phyloP scores from a whole-genome alignment of 2,329 filamentous ascomycete species.

The Basipetospora chlamydospora region DNA sequence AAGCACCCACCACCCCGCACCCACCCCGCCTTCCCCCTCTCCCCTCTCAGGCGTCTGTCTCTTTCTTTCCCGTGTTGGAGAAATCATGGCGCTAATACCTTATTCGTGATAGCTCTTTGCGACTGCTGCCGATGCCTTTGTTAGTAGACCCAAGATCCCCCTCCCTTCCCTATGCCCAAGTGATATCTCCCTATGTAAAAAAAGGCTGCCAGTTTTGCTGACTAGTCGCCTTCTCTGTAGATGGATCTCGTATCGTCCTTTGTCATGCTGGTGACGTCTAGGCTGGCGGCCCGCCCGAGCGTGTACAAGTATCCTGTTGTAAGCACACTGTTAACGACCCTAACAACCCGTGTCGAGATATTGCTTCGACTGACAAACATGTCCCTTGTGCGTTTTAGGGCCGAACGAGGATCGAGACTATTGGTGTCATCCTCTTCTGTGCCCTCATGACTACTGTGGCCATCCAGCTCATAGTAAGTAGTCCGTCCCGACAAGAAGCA shows the following conservation, averaged over 20 bases:
- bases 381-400: no score
- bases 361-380: neutral
- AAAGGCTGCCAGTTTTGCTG: slow-evolving; percentile 10
- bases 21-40: neutral
- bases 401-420: slow-evolving; percentile 46
- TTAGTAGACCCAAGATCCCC: slow-evolving; percentile 19
- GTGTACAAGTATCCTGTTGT: slow-evolving; percentile 48
- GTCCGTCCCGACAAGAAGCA: neutral
- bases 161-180: neutral
- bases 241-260: slow-evolving; percentile 51
- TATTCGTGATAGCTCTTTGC: slow-evolving; percentile 42
- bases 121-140: slow-evolving; percentile 50
- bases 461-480: slow-evolving; percentile 41
- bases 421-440: slow-evolving; percentile 52
- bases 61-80: neutral
- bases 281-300: slow-evolving; percentile 42
- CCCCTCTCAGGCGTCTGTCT: no score
- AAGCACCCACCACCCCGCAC: neutral
- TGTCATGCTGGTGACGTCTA: slow-evolving; percentile 47
- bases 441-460: slow-evolving; percentile 53
- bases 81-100: neutral
- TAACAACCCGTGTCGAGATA: no score
- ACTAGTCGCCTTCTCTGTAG: slow-evolving; percentile 13
- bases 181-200: slow-evolving; percentile 4
- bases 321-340: slow-evolving; percentile 12